Base-by-base conservation (phyloP, 1,139 yeast species). In the Hanseniaspora uvarum region DNA sequence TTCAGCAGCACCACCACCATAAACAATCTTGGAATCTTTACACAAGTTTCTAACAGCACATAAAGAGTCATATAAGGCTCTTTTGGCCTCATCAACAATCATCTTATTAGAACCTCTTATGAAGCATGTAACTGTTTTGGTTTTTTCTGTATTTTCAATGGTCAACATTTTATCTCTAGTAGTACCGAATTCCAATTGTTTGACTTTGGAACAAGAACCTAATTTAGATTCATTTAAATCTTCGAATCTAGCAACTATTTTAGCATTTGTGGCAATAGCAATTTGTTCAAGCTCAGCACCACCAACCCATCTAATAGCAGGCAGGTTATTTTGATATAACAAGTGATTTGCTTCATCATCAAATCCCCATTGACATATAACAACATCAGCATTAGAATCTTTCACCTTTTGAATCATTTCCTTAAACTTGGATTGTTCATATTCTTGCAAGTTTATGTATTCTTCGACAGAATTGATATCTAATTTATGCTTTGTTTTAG, bases 1-100 rank as follows among this genome's bases (percentile, higher is more conserved):
- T 71, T 94, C 99, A 26, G 97, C 94, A 21, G 98, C 96, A 62
- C 98, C 99, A 61, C 98, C 98, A 59, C 98, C 98, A 65, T 94
- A 94, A 16, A 94, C 97, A 49, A 94, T 87, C 69, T 96, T 79
- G 67, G 81, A 83, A 67, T 94, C 97, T 65, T 84, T 81, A 55
- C 94, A 83, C 66, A 94, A 78, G 71, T 94, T 94, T 72, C 98
- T 86, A 34, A 94, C 98, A 53, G 94, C 98, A 72, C 98, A 92
- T 57, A 94, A 73, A 5, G 98, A 87, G 68, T 94, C 99, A 66
- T 92, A 98, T 57, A 94, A 76, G 1, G 98, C 97, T 70, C 99
- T 81, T 61, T 86, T 80, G 55, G 96, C 95, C 72, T 94, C 98
- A 62, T 92, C 97, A 31, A 86, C 89, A 65, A 94, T 88, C 98